Conservation (phyloP, 768 basidiomycete genomes). For the Wakefieldia striispora region DNA sequence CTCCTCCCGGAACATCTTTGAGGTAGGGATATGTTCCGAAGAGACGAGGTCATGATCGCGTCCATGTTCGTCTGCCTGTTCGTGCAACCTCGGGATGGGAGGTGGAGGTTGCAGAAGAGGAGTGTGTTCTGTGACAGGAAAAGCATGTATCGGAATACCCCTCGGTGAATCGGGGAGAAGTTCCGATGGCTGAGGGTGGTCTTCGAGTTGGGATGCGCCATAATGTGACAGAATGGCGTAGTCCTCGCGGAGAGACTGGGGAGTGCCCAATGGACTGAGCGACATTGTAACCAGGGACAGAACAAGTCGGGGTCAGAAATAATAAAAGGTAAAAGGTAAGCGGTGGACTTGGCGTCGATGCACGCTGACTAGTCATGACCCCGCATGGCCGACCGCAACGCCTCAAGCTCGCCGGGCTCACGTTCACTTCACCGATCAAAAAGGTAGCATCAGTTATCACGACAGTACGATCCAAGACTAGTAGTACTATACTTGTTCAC, state of each 20-base stretch:
- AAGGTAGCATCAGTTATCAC: too few species aligned
- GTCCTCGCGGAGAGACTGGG: conserved; percentile 57
- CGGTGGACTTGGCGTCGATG: too few species aligned
- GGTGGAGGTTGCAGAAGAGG: conserved; percentile 50
- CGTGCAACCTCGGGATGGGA: conserved; percentile 55
- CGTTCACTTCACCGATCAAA: too few species aligned
- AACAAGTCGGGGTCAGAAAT: too few species aligned
- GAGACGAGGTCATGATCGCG: not conserved
- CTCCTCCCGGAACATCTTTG: conserved; percentile 56
- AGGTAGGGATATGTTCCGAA: conserved; percentile 19
- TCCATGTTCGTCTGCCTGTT: conserved; percentile 36
- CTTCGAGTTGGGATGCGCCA: conserved; percentile 30
- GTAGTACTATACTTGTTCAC: too few species aligned
- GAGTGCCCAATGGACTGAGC: conserved; percentile 13
- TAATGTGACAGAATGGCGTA: conserved; percentile 60
- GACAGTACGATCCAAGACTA: too few species aligned
- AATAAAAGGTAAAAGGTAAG: too few species aligned
- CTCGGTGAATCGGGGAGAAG: conserved; percentile 12
- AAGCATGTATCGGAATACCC: conserved; percentile 17
- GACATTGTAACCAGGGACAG: conserved; percentile 14
- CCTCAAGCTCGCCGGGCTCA: too few species aligned
- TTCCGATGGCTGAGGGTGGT: conserved; percentile 2
- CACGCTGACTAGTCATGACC: too few species aligned
- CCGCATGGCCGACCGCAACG: too few species aligned
- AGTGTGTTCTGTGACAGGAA: conserved; percentile 45